Conservation (phyloP, 2,329 filamentous ascomycete species). For the Chaetomiaceae sp. region DNA sequence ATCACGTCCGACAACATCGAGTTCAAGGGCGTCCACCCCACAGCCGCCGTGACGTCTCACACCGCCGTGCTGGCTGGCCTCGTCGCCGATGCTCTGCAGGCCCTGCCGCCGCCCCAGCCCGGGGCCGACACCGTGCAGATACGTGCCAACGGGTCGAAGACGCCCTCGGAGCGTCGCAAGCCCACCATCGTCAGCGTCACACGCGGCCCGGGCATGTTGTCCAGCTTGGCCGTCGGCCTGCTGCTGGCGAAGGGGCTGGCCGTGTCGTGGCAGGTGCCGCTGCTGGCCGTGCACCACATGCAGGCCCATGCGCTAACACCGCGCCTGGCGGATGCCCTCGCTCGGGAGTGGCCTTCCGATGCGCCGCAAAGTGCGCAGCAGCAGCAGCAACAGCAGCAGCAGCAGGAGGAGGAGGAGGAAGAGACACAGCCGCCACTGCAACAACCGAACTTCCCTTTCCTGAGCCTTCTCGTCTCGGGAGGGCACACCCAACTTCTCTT, state of each 20-base stretch:
- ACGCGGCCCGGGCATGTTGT: slow-evolving; percentile 80
- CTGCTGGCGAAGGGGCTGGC: slow-evolving; percentile 83
- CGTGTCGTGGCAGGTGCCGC: slow-evolving; percentile 72
- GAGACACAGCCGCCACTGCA: too few species aligned
- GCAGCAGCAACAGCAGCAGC: background rate
- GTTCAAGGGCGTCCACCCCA: slow-evolving; percentile 74
- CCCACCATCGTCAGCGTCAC: slow-evolving; percentile 88
- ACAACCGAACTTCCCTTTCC: slow-evolving; percentile 67
- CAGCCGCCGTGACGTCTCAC: slow-evolving; percentile 69
- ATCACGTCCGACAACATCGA: slow-evolving; percentile 71
- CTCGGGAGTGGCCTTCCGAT: slow-evolving; percentile 2
- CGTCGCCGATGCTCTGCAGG: slow-evolving; percentile 55
- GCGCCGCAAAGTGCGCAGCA: background rate
- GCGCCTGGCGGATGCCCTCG: slow-evolving; percentile 61
- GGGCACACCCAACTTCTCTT: slow-evolving; percentile 85
- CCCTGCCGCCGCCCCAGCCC: slow-evolving; percentile 35
- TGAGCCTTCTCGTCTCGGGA: slow-evolving; percentile 83
- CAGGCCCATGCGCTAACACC: slow-evolving; percentile 91
- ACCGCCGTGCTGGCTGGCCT: slow-evolving; percentile 63
- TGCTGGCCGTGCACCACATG: slow-evolving; percentile 93
- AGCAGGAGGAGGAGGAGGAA: too few species aligned
- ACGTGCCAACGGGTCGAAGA: slow-evolving; percentile 13
- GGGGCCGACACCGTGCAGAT: background rate
- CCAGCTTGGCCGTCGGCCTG: slow-evolving; percentile 70
- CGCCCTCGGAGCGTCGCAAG: slow-evolving; percentile 37